Percentiles rank a stretch among this genome's conserved stretches.
phyloP scores from a whole-genome alignment of 306 rosid genomes.

The Malus fusca region DNA sequence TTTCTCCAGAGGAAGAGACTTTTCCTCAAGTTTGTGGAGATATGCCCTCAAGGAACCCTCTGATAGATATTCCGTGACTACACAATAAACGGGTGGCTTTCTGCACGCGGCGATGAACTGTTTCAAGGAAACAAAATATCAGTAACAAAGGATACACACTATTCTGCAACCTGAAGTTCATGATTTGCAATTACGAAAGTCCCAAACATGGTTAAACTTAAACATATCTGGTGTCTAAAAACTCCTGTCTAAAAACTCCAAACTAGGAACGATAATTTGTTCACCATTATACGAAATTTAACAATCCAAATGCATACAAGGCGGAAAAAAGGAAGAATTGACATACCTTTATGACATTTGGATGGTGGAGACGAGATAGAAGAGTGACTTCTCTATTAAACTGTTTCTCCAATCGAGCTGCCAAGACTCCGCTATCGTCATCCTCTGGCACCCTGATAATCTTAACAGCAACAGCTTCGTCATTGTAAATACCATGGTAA shows the following conservation, averaged over 20 bases:
- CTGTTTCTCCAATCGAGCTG: slow-evolving; percentile 65
- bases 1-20: slow-evolving; percentile 45
- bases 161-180: neutral
- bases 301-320: neutral
- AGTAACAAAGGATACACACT: slow-evolving; percentile 2
- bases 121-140: slow-evolving; percentile 24
- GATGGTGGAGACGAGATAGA: slow-evolving; percentile 70
- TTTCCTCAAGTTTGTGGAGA: slow-evolving; percentile 61
- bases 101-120: slow-evolving; percentile 88
- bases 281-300: neutral
- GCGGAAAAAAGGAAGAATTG: slow-evolving; percentile 1
- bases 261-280: neutral
- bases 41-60: slow-evolving; percentile 90
- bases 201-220: neutral
- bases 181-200: neutral
- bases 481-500: slow-evolving; percentile 79
- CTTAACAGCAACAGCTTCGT: slow-evolving; percentile 74
- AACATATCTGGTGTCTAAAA: neutral
- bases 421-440: slow-evolving; percentile 60
- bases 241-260: neutral
- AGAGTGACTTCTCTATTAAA: slow-evolving; percentile 71
- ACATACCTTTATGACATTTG: slow-evolving; percentile 71
- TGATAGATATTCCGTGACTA: slow-evolving; percentile 69
- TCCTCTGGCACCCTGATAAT: slow-evolving; percentile 72
- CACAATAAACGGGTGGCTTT: slow-evolving; percentile 73